Base-by-base conservation (phyloP, 2,329 filamentous ascomycete genomes). In the Beauveria sp. region DNA sequence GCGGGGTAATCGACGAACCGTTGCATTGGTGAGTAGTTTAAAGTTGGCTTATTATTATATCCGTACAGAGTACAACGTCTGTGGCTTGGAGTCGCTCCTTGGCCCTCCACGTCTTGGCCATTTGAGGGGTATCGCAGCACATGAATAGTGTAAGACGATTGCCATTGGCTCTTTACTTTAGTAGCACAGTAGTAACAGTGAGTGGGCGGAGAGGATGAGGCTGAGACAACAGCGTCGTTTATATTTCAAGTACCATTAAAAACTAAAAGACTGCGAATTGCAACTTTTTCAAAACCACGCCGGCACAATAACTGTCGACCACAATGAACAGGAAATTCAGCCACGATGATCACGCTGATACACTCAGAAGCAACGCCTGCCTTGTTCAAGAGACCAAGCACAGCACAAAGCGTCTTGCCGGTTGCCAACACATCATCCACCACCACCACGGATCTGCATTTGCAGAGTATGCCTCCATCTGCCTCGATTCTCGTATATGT, bases 361-460 rank as follows among this genome's bases (percentile, higher is more conserved):
- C 77, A n/a, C 44, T 77, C 72, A 0, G 62, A 41, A n/a, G 52
- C 9, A 18, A 84, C 63, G 0, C 78, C 77, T 62, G 72, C 76
- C 65, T 79, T 54, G 1, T 46, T 14, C 28, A 86, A 67, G 2
- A 87, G 70, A 64, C 75, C 64, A 40, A 87, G 65, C 41, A 84
- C 74, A 7, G 80, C 81, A 67, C 73, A 79, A 43, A 86, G 76
- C 3, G 83, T 86, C 64, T 75, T 65, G 1, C 82, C 83, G 0
- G 79, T 81, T 6, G 84, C 76, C 61, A 87, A 77, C 30, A 85
- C 82, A 69, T 87, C 84, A 62, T 87, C 84, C 5, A 87, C 75
- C 0, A 86, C 76, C n/a, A 86, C 73, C 12, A 86, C 78, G 4
- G 72, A 73, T 4, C 69, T 71, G 1, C 71, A 75, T 41, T 28